phyloP scores from a whole-genome alignment of 306 rosid genomes.

The Sesbania bispinosa region DNA sequence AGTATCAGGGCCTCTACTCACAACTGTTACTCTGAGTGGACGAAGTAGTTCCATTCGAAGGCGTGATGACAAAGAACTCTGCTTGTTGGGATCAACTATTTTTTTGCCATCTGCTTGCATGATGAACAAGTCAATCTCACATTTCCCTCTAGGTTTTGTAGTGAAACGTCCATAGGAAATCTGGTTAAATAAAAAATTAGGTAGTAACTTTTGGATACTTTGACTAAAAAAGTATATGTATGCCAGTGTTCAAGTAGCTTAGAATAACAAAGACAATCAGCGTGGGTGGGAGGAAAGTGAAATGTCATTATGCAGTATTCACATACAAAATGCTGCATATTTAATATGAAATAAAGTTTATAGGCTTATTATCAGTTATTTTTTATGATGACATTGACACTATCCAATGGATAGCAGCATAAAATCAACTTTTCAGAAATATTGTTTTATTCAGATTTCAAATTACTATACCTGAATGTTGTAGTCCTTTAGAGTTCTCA shows the following conservation, averaged over 20 bases:
- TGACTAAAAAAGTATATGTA: neutral
- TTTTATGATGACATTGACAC: neutral
- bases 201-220: conserved; percentile 18
- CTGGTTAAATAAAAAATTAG: conserved; percentile 47
- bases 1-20: conserved; percentile 79
- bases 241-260: neutral
- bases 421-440: conserved; percentile 2
- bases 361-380: neutral
- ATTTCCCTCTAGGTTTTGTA: conserved; percentile 49
- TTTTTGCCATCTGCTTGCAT: conserved; percentile 91
- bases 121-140: conserved; percentile 90
- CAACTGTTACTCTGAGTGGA: conserved; percentile 81
- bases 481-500: conserved; percentile 96
- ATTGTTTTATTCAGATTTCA: neutral
- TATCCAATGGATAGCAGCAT: conserved; percentile 4
- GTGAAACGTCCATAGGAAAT: conserved; percentile 88
- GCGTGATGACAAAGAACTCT: conserved; percentile 59
- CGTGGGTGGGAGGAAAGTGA: neutral
- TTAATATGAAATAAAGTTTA: neutral
- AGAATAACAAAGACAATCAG: neutral
- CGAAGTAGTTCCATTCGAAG: conserved; percentile 68
- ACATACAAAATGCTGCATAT: neutral
- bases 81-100: conserved; percentile 78
- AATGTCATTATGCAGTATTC: neutral
- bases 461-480: conserved; percentile 61